Evolutionary conservation across 140 eudicot genomes (phyloP), one percentile per base, ranked within the genome.

Genomic region (Senecio squalidus): DNA sequence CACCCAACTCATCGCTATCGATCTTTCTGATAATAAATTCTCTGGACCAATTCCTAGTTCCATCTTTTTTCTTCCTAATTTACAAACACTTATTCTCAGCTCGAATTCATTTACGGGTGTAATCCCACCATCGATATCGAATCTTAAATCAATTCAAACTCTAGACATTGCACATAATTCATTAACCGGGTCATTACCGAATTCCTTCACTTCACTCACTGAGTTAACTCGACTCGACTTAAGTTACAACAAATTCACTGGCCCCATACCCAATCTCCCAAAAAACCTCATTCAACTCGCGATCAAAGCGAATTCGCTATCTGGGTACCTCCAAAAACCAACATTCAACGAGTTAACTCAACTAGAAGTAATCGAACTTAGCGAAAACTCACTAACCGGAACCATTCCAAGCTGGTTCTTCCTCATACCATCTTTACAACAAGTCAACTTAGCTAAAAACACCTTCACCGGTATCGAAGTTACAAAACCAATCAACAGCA

Each of bases 211-310:
- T 39, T 63, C 80, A 31, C 84, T 85, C 68, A 48, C 80, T 5
- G 51, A 54, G 27, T 55, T 90, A 38, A 82, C 70, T 11, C 62
- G 84, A 8, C 78, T 90, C 26, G 97, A 90, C 55, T 38, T 83
- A 5, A 90, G 97, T 45, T 83, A 43, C 94, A 90, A 90, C 76
- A 75, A 71, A 62, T 76, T 90, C 87, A 60, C 85, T 20, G 97
- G 97, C 6, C 40, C 83, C 0, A 59, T 90, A 25, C 94, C 95
- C 9, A 58, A 69, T 20, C 75, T 90, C 7, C 97, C 97, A 0
- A 80, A 66, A 28, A 82, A 78, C 47, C 25, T 86, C 17, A 49
- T 73, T 14, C 79, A 86, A 44, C 58, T 90, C 8, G 90, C 97
- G 0, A 27, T 81, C 0, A 90, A 84, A 47, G 74, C 80, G 21